Base-by-base conservation (phyloP, 2,329 filamentous ascomycete species). In the Fusarium anthophilum region DNA sequence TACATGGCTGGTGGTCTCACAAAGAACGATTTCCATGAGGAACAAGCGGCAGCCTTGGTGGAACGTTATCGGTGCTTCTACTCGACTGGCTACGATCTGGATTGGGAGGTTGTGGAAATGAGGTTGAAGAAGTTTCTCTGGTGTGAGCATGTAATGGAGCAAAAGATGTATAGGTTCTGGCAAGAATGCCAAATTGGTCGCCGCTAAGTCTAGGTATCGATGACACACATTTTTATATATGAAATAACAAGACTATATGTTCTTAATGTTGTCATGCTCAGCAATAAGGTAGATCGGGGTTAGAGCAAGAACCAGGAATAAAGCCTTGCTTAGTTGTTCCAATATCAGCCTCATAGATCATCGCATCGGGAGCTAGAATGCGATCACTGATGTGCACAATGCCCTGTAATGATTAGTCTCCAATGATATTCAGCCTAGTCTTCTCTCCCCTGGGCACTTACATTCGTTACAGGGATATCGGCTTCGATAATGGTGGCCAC, bases 31-130 rank as follows among this genome's bases (percentile, higher is more conserved):
- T 1, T 8, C 2, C 10, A 47, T 4, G 18, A 7, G 9, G 17
- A 17, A 1, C 54, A 7, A 28, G 65, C 54, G 8, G 8, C 1
- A 9, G 1, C 4, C 0, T 11, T 68, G 3, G 11, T 44, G 2
- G 24, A 39, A 5, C 22, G 55, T 6, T 68, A 68, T 48, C 41
- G 37, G 20, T 54, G 30, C 11, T 68, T 68, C 7, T 68, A 68
- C 17, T 13, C 63, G 1, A 8, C 6, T 9, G 15, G 26, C 0
- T 62, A 62, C 6, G 22, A 2, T 3, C 13, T 9, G 0, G 65
- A 68, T 22, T 68, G 65, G 65, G 63, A 68, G 10, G 15, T 68
- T 2, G 24, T 38, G 1, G 30, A 48, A 3, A 28, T 32, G 22
- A 48, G 17, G 2, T 24, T 68, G 8, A 44, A 17, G 11, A 32